phyloP scores from a whole-genome alignment of 208 protist species.

The Acanthamoeba royreba region DNA sequence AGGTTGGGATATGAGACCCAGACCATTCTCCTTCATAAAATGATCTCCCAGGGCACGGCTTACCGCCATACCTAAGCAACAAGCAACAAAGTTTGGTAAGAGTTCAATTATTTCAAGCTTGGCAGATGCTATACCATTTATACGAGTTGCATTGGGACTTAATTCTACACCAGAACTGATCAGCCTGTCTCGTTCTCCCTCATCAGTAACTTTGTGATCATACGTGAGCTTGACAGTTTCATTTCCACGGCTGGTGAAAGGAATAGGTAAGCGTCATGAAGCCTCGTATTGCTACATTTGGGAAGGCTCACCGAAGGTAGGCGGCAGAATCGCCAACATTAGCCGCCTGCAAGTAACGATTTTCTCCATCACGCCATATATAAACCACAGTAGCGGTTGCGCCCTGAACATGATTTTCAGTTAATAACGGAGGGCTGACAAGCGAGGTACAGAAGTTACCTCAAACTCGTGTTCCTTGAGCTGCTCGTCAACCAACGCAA shows the following conservation, averaged over 20 bases:
- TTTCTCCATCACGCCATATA: neutral
- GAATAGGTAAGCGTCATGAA: no score
- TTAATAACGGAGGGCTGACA: no score
- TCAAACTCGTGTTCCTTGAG: constrained; percentile 58
- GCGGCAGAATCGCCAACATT: constrained; percentile 71
- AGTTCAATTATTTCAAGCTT: no score
- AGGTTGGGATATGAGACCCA: constrained; percentile 55
- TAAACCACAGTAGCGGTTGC: constrained; percentile 59
- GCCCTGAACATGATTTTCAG: neutral
- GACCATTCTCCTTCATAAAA: constrained; percentile 63
- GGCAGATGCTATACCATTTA: constrained; percentile 65
- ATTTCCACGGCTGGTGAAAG: neutral
- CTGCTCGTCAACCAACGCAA: constrained; percentile 45
- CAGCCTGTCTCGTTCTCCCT: constrained; percentile 48
- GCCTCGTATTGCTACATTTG: no score
- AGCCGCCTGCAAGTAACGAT: constrained; percentile 64
- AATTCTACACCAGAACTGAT: constrained; percentile 44
- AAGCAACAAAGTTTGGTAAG: neutral
- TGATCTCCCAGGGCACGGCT: constrained; percentile 68
- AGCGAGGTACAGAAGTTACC: neutral
- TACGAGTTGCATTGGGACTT: constrained; percentile 52
- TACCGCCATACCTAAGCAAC: constrained; percentile 59
- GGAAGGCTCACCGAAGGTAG: constrained; percentile 39
- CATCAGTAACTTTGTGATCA: constrained; percentile 65
- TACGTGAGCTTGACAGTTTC: constrained; percentile 45